phyloP scores from a whole-genome alignment of 2,329 filamentous ascomycete genomes.

The Verticillium longisporum region DNA sequence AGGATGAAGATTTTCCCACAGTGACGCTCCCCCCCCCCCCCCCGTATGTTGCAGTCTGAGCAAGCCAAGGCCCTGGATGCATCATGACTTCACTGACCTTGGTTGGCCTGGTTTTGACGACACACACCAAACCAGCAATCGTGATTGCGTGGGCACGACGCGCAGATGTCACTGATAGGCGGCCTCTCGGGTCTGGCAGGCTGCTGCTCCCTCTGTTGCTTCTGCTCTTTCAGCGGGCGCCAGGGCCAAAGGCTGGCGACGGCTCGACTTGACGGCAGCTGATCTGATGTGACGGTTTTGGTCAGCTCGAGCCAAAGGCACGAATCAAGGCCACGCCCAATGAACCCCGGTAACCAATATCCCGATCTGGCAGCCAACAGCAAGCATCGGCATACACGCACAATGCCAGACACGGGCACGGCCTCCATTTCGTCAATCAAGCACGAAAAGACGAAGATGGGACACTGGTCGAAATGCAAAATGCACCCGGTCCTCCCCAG shows the following conservation, averaged over 20 bases:
- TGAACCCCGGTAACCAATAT: neutral
- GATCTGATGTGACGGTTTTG: neutral
- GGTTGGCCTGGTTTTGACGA: neutral
- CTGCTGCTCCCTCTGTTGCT: neutral
- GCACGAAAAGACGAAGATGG: neutral
- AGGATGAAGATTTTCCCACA: neutral
- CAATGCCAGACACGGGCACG: neutral
- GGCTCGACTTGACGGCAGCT: neutral
- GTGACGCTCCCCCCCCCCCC: neutral
- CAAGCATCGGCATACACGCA: neutral
- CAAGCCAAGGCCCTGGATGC: neutral
- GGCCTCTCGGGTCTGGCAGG: neutral
- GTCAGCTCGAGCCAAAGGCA: neutral
- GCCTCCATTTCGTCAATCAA: neutral
- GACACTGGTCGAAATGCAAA: neutral
- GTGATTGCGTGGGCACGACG: neutral
- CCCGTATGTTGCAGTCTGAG: neutral
- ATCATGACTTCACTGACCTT: neutral
- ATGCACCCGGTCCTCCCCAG: neutral
- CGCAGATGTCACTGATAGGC: neutral
- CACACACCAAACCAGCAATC: neutral
- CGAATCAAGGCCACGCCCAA: neutral
- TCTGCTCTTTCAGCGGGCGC: neutral
- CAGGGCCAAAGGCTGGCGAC: neutral
- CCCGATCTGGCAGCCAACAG: neutral